Percentiles rank a stretch among this genome's conserved stretches.
Conservation (phyloP, 352 stramenopile species). For the Globisporangium spiculum region DNA sequence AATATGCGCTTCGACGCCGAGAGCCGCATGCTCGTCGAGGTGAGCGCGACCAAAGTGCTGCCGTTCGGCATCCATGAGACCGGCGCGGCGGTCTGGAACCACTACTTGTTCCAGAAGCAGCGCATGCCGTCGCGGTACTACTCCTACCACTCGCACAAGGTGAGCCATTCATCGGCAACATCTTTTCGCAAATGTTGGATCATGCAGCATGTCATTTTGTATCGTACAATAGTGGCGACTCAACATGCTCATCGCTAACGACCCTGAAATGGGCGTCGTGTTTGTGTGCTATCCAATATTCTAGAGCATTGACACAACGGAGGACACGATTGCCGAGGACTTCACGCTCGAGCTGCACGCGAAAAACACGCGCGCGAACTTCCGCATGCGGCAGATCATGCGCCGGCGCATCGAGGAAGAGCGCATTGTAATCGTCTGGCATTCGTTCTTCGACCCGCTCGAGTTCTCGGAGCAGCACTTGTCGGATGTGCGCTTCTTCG, state of each 20-base stretch:
- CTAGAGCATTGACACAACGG: constrained; percentile 6
- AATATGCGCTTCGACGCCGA: constrained; percentile 24
- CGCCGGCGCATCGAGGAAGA: constrained; percentile 24
- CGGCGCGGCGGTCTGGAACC: constrained; percentile 36
- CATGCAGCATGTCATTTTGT: background rate
- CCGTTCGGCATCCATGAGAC: constrained; percentile 29
- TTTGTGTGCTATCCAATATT: background rate
- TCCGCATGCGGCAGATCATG: constrained; percentile 34
- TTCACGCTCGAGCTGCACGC: constrained; percentile 30
- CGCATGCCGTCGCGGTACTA: constrained; percentile 30
- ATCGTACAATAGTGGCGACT: no score
- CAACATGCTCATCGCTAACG: background rate
- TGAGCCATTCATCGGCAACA: background rate
- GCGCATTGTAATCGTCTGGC: constrained; percentile 46
- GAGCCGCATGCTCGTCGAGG: constrained; percentile 16
- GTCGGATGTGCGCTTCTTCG: constrained; percentile 36
- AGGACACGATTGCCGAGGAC: constrained; percentile 3
- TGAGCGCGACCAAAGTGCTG: constrained; percentile 32
- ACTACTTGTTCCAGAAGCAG: constrained; percentile 27
- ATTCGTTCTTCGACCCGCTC: constrained; percentile 37
- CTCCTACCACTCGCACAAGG: constrained; percentile 25
- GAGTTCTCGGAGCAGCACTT: constrained; percentile 39
- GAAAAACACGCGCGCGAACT: constrained; percentile 31
- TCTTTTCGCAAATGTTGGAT: background rate
- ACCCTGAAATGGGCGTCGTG: no score